Base-by-base conservation (phyloP, 2,329 filamentous ascomycete species). In the Sphaceloma murrayae region DNA sequence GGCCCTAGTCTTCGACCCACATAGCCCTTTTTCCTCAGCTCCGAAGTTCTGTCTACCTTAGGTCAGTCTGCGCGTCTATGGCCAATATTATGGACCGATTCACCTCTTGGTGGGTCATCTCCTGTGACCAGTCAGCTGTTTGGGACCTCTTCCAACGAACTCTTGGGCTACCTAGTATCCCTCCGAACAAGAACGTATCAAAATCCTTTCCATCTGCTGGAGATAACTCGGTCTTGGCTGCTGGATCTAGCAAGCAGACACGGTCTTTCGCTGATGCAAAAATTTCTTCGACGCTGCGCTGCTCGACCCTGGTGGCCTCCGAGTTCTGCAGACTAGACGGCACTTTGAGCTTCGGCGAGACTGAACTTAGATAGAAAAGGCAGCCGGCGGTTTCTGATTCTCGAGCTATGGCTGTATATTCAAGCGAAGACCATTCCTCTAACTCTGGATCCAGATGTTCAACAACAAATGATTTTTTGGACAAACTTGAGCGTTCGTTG, bases 391-490 rank as follows among this genome's bases (percentile, higher is more conserved):
- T 72, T 50, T 77, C 68, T 43, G 83, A 86, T 69, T 98, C 91
- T 49, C 75, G 70, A 42, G 86, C 86, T 60, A 98, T 95, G 57
- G 82, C 77, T 45, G 78, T 69, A 67, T 98, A 98, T 68, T 98
- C 91, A 43, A 96, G 76, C 51, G 85, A 79, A 17, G 91, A 96
- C 91, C 91, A 98, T 30, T 78, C 76, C 24, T 93, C 91, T 21
- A 98, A 74, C 65, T 98, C 91, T 30, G 85, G 81, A 67, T 98
- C 91, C 52, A 98, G 79, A 65, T 98, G 89, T 70, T 96, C 89
- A 55, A 96, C 88, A 57, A 96, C 84, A 66, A 91, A 95, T 32
- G 79, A 88, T 65, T 87, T 50, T 18, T 5, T 14, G 16, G 2
- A n/a, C n/a, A n/a, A n/a, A n/a, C n/a, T n/a, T n/a, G n/a, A n/a